These are phyloP conservation scores for Pythium scleroteichum DNA, from an alignment of 352 stramenopile species.

Conservation along the genomic window DNA sequence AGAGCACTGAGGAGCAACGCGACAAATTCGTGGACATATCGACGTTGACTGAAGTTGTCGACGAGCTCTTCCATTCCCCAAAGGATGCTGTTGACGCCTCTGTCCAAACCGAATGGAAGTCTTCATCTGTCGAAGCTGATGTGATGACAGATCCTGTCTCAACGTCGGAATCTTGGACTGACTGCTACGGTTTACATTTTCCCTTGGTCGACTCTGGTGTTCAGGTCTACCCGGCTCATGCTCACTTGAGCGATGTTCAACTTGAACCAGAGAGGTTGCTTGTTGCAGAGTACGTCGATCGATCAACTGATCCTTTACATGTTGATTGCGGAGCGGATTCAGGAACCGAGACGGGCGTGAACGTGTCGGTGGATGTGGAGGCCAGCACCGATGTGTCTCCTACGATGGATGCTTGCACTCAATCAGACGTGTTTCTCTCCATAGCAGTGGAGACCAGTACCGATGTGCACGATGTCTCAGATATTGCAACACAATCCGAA, in stretches of 20 bases:
- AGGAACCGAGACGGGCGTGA: too few species aligned
- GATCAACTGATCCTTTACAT: too few species aligned
- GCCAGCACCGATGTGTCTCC: too few species aligned
- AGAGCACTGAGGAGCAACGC: slow-evolving; percentile 2
- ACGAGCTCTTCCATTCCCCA: not conserved
- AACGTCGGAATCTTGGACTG: too few species aligned
- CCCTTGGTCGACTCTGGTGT: too few species aligned
- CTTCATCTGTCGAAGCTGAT: not conserved
- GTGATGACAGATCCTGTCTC: not conserved
- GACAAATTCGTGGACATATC: not conserved
- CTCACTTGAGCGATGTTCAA: too few species aligned
- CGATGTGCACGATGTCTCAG: not conserved
- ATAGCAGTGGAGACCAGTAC: not conserved
- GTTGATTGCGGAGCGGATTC: too few species aligned
- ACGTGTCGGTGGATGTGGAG: too few species aligned
- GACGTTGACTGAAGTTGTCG: slow-evolving; percentile 13
- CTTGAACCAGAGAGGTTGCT: too few species aligned
- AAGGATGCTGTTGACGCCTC: not conserved
- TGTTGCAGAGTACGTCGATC: too few species aligned
- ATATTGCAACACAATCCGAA: slow-evolving; percentile 9
- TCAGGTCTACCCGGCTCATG: too few species aligned
- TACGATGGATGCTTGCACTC: not conserved
- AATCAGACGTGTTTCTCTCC: slow-evolving; percentile 2
- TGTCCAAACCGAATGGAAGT: not conserved
- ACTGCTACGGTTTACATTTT: too few species aligned